These are phyloP conservation scores for Recurvomyces mirabilis DNA, from an alignment of 495 filamentous ascomycete genomes.

Conservation along the genomic window DNA sequence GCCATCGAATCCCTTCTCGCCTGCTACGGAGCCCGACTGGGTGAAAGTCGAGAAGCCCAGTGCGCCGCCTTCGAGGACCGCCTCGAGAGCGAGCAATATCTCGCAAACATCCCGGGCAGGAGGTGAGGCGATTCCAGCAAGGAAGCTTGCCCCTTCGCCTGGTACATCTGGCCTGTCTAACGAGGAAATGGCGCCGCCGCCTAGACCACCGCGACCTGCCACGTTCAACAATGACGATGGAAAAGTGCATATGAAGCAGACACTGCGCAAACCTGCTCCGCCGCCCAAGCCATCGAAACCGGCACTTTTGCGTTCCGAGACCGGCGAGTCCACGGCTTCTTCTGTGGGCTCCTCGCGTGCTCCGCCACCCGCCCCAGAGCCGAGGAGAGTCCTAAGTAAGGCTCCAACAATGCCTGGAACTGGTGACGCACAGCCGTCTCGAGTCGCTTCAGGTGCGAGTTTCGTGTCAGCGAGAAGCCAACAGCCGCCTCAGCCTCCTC, in stretches of 20 bases:
- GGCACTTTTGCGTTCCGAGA: constrained; percentile 22
- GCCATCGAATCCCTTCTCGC: constrained; percentile 69
- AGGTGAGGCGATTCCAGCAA: background rate
- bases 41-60: constrained; percentile 39
- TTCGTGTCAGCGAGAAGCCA: background rate
- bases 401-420: background rate
- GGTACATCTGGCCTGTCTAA: background rate
- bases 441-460: background rate
- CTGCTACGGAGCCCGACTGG: constrained; percentile 67
- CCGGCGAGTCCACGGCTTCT: constrained; percentile 4
- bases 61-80: constrained; percentile 9
- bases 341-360: constrained; percentile 2
- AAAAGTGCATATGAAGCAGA: constrained; percentile 12
- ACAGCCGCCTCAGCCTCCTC: constrained; percentile 4
- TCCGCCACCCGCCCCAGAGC: constrained; percentile 13
- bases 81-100: constrained; percentile 12
- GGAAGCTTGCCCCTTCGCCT: constrained; percentile 4
- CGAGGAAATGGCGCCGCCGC: constrained; percentile 6
- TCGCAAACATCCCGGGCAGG: background rate
- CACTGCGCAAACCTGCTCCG: constrained; percentile 32
- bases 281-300: constrained; percentile 34
- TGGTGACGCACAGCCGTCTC: background rate
- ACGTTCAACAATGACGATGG: background rate
- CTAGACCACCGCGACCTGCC: constrained; percentile 5
- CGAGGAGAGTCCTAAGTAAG: constrained; percentile 5